Percentiles rank a stretch among this genome's conserved stretches.
Evolutionary conservation across 73 alveolate species (phyloP).

Genomic region (Paramecium tetraurelia): DNA sequence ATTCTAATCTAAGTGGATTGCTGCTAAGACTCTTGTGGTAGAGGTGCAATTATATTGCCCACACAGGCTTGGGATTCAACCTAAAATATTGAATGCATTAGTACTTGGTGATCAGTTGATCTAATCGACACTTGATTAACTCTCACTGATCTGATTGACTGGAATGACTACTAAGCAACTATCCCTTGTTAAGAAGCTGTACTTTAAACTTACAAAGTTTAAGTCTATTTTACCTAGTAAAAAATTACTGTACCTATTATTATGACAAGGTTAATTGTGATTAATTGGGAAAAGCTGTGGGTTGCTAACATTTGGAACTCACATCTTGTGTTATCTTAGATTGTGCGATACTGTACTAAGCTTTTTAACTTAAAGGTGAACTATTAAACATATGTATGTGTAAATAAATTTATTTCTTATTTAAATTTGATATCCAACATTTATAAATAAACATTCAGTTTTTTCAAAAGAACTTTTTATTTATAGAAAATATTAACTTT

Average conservation of each 20-base stretch:
- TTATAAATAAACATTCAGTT: background rate
- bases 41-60: background rate
- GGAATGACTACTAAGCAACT: background rate
- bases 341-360: background rate
- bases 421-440: background rate
- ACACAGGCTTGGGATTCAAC: background rate
- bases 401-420: background rate
- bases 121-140: background rate
- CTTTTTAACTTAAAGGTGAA: background rate
- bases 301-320: background rate
- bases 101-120: background rate
- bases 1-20: background rate
- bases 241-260: background rate
- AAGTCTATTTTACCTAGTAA: background rate
- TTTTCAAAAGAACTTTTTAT: background rate
- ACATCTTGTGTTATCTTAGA: background rate
- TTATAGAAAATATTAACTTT: background rate
- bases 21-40: background rate
- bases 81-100: background rate
- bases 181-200: background rate
- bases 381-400: background rate
- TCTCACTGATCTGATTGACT: background rate
- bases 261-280: background rate
- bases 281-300: background rate
- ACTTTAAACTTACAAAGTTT: background rate